Evolutionary conservation across 805 yeast species (phyloP), one percentile per base, ranked within the genome.

Genomic region (Candida hispaniensis): DNA sequence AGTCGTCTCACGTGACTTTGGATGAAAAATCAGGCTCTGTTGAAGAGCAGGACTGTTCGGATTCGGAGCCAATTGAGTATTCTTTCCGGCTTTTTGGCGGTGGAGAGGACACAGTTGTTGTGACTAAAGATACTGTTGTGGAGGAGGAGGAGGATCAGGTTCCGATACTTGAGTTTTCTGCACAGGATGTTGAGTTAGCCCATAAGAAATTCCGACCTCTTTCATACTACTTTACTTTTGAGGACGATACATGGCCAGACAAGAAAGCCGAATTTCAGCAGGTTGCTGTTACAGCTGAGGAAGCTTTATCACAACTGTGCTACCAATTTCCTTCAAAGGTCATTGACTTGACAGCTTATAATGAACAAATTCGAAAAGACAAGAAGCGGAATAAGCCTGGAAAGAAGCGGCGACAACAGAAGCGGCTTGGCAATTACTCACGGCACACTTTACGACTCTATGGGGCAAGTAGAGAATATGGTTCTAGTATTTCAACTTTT

Each of bases 221-320:
- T 13, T 27, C 36, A 8, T 32, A 32, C 11, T 32, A 32, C 13
- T 32, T 32, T n/a, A 23, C 36, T 4, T 32, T 32, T 32, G 36
- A 27, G 3, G 36, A 32, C 2, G 28, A n/a, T n/a, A n/a, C n/a
- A n/a, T n/a, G n/a, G n/a, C n/a, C n/a, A n/a, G n/a, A n/a, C n/a
- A n/a, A n/a, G n/a, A n/a, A n/a, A n/a, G n/a, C n/a, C n/a, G n/a
- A n/a, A n/a, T n/a, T n/a, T n/a, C n/a, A n/a, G n/a, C n/a, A n/a
- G n/a, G n/a, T n/a, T n/a, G n/a, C n/a, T n/a, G n/a, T n/a, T n/a
- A n/a, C n/a, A n/a, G n/a, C n/a, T n/a, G n/a, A n/a, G n/a, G n/a
- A n/a, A n/a, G n/a, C n/a, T n/a, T n/a, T n/a, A n/a, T n/a, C n/a
- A n/a, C n/a, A n/a, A n/a, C n/a, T n/a, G n/a, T 22, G 36, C 14